Percentiles rank a stretch among this genome's conserved stretches.
Conservation (phyloP, 257 asterid species). For the Solanum gandarillasii region DNA sequence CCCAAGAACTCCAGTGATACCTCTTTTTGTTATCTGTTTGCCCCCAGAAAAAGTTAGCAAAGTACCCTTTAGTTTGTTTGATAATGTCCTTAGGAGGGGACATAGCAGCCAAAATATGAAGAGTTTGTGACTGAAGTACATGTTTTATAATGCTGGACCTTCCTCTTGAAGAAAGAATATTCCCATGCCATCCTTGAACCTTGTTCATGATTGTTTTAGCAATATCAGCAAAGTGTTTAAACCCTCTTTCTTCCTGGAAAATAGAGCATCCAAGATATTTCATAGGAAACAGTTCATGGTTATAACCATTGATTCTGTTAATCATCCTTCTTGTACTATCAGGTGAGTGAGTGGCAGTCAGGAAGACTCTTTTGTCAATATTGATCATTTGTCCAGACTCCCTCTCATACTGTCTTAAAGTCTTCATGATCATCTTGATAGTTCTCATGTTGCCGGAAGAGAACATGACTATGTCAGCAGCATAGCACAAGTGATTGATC, state of each 20-base stretch:
- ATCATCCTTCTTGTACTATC: background rate
- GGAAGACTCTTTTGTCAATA: background rate
- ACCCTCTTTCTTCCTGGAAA: background rate
- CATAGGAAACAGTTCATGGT: background rate
- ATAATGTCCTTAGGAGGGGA: background rate
- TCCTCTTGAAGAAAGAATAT: background rate
- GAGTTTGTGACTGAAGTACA: background rate
- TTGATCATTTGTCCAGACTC: background rate
- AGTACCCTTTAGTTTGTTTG: background rate
- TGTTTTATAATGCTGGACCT: background rate
- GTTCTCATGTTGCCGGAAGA: background rate
- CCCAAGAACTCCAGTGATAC: background rate
- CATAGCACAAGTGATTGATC: background rate
- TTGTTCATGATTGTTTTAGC: background rate
- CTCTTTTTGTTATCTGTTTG: background rate
- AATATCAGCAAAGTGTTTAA: background rate
- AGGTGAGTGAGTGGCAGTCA: background rate
- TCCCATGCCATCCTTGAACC: background rate
- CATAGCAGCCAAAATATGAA: background rate
- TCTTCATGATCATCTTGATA: background rate
- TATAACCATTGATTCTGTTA: background rate
- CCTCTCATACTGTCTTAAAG: background rate
- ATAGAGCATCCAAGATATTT: background rate
- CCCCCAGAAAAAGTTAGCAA: background rate
- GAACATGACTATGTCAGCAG: background rate